These are phyloP conservation scores for Hypsizygus ulmarius DNA, from an alignment of 1,284 basidiomycete species.

Conservation along the genomic window DNA sequence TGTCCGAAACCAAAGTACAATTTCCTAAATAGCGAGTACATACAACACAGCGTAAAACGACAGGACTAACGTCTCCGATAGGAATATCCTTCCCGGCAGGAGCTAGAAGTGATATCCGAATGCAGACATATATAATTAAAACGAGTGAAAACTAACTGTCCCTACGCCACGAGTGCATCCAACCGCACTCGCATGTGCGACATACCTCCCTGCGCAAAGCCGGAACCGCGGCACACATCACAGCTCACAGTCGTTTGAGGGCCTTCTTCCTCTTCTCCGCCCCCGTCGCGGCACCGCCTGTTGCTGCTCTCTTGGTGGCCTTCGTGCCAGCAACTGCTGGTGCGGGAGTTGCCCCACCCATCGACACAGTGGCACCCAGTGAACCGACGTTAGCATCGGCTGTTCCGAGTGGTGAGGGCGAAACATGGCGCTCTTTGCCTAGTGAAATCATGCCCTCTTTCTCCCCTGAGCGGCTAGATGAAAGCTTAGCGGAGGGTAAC, in stretches of 20 bases:
- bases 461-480: conserved; percentile 32
- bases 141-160: conserved; percentile 1
- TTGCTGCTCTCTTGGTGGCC: conserved; percentile 66
- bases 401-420: conserved; percentile 62
- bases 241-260: conserved; percentile 61
- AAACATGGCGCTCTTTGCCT: conserved; percentile 55
- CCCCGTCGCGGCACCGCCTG: conserved; percentile 44
- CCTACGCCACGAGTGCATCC: not conserved
- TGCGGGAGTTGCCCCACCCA: conserved; percentile 29
- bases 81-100: too few relatives aligned
- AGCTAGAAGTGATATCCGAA: not conserved
- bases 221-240: too few relatives aligned
- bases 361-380: conserved; percentile 30
- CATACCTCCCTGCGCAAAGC: not conserved
- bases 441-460: conserved; percentile 36
- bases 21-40: too few relatives aligned
- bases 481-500: conserved; percentile 24
- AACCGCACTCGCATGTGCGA: not conserved
- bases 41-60: too few relatives aligned
- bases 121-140: conserved; percentile 9
- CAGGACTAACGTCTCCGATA: too few relatives aligned
- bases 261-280: conserved; percentile 84
- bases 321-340: conserved; percentile 44
- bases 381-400: conserved; percentile 64
- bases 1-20: too few relatives aligned